Conservation (phyloP, 148 eudicot genomes). For the Mesembryanthemum crystallinum region DNA sequence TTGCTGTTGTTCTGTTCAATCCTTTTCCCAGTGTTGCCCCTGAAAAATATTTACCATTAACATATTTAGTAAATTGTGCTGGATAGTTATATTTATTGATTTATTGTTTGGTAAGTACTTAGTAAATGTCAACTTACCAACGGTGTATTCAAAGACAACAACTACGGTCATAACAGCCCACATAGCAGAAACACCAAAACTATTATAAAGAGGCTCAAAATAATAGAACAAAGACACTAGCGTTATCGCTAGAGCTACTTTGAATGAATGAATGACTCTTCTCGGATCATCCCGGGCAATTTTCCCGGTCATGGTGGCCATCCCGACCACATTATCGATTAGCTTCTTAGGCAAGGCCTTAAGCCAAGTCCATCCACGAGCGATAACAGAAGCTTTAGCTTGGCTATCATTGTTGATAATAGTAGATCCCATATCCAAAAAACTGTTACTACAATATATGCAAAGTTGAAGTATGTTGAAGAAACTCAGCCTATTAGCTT, state of each 20-base stretch:
- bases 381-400: not conserved
- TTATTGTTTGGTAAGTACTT: no score
- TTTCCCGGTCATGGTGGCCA: conserved; percentile 26
- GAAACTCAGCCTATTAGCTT: not conserved
- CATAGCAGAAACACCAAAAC: conserved; percentile 60
- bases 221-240: conserved; percentile 72
- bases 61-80: not conserved
- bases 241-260: conserved; percentile 65
- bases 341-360: conserved; percentile 24
- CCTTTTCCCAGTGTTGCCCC: conserved; percentile 78
- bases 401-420: not conserved
- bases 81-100: not conserved
- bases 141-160: conserved; percentile 69
- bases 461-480: not conserved
- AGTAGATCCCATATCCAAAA: conserved; percentile 12
- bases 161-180: conserved; percentile 91
- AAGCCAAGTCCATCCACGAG: conserved; percentile 15
- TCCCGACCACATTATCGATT: conserved; percentile 9
- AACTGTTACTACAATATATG: not conserved
- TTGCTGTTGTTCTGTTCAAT: conserved; percentile 59
- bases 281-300: conserved; percentile 71
- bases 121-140: conserved; percentile 41
- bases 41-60: conserved; percentile 15
- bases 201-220: conserved; percentile 50
- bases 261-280: conserved; percentile 58